Percentiles rank a stretch among this genome's conserved stretches.
phyloP scores from a whole-genome alignment of 176 grass and related monocot genomes.

The Avena sativa region DNA sequence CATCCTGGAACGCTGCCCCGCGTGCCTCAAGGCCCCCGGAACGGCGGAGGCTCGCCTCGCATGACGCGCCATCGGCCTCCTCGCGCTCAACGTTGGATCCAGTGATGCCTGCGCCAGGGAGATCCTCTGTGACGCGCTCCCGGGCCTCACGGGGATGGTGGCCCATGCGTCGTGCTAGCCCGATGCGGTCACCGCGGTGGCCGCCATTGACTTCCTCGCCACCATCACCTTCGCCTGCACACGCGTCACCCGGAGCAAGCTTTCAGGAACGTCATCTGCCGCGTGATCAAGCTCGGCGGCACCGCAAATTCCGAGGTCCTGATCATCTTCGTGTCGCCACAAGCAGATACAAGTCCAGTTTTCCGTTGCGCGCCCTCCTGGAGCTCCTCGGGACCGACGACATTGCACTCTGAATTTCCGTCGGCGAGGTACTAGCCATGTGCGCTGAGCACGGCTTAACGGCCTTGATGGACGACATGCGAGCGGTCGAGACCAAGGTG shows the following conservation, averaged over 20 bases:
- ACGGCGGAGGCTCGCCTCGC: slow-evolving; percentile 23
- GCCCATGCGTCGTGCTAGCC: background rate
- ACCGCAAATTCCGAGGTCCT: background rate
- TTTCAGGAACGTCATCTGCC: background rate
- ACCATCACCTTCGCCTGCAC: background rate
- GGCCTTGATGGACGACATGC: slow-evolving; percentile 17
- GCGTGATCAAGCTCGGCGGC: background rate
- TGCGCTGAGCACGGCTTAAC: slow-evolving; percentile 36
- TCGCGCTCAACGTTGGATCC: slow-evolving; percentile 36
- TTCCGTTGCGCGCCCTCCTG: background rate
- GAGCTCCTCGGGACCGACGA: slow-evolving; percentile 11
- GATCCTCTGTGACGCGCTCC: slow-evolving; percentile 37
- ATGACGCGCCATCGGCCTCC: slow-evolving; percentile 36
- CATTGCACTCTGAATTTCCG: slow-evolving; percentile 1
- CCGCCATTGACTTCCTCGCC: slow-evolving; percentile 37
- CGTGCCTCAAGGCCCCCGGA: background rate
- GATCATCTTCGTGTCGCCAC: slow-evolving; percentile 14
- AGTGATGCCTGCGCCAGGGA: background rate
- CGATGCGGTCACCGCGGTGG: background rate
- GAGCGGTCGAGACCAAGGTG: background rate
- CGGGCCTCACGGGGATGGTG: background rate
- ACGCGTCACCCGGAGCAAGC: no score
- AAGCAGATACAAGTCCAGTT: background rate
- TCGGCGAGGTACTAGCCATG: slow-evolving; percentile 36
- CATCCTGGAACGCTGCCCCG: background rate